A percentile compares a stretch with the other conserved stretches of the same genome.
These are phyloP conservation scores for Clathrospora elynae DNA, from an alignment of 2,329 filamentous ascomycete species.

Conservation along the genomic window DNA sequence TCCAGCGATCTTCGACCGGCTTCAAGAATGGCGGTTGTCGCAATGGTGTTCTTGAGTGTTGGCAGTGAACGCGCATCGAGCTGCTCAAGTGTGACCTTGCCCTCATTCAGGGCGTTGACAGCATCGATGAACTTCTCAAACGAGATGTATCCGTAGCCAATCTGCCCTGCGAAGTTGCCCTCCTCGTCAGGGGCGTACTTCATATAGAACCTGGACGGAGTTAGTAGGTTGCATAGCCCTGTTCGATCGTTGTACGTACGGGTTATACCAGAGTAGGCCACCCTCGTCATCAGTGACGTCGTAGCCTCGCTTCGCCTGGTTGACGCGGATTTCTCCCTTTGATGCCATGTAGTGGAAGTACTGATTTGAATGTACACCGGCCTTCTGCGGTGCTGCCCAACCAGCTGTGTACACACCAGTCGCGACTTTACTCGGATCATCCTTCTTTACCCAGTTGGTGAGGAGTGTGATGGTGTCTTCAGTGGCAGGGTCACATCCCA, in stretches of 20 bases:
- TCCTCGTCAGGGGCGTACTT: conserved; percentile 92
- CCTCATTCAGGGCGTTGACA: conserved; percentile 76
- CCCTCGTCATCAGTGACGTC: conserved; percentile 84
- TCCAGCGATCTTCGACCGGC: conserved; percentile 84
- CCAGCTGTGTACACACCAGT: conserved; percentile 92
- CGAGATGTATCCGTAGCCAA: conserved; percentile 89
- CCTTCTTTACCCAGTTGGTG: conserved; percentile 82
- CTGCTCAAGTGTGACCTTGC: conserved; percentile 71
- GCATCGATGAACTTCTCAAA: conserved; percentile 97
- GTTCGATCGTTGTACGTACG: conserved; percentile 54
- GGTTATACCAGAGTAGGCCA: conserved; percentile 83
- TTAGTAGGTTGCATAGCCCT: conserved; percentile 11
- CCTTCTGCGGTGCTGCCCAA: conserved; percentile 91
- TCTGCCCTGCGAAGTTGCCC: conserved; percentile 90
- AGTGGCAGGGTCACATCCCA: conserved; percentile 80
- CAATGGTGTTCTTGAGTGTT: conserved; percentile 85
- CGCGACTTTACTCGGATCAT: conserved; percentile 70
- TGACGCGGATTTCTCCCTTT: conserved; percentile 82
- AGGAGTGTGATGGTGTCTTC: conserved; percentile 93
- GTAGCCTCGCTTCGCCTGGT: conserved; percentile 93
- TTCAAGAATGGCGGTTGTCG: conserved; percentile 88
- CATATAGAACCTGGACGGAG: conserved; percentile 75
- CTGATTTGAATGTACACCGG: conserved; percentile 94
- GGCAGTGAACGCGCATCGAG: conserved; percentile 81
- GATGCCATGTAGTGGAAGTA: conserved; percentile 94